These are phyloP conservation scores for Microdochium paspali DNA, from an alignment of 2,329 filamentous ascomycete genomes.

Conservation along the genomic window DNA sequence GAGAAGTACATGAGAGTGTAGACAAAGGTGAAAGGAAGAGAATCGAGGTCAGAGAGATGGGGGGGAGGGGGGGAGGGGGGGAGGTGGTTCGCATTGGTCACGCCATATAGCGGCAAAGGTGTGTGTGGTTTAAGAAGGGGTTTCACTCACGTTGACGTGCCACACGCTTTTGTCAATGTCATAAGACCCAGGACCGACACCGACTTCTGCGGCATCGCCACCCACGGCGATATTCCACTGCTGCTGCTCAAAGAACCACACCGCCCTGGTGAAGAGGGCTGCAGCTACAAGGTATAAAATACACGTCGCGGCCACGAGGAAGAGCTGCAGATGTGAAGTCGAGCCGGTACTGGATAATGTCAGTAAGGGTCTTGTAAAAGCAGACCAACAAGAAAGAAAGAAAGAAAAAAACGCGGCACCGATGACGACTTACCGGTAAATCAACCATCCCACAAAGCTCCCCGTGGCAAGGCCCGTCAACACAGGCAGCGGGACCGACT, in stretches of 20 bases:
- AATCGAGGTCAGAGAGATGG: background rate
- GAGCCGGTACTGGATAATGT: slow-evolving; percentile 37
- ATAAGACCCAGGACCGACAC: slow-evolving; percentile 61
- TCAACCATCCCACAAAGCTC: slow-evolving; percentile 55
- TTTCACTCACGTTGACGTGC: slow-evolving; percentile 62
- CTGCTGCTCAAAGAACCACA: slow-evolving; percentile 52
- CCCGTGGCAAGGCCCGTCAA: slow-evolving; percentile 64
- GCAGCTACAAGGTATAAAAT: slow-evolving; percentile 60
- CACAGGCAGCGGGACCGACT: slow-evolving; percentile 68
- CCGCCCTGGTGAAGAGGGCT: slow-evolving; percentile 52
- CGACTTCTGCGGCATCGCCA: slow-evolving; percentile 4
- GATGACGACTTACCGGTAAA: slow-evolving; percentile 59
- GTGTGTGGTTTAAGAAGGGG: background rate
- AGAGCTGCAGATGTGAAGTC: slow-evolving; percentile 49
- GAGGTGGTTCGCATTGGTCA: no score
- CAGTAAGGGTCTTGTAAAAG: background rate
- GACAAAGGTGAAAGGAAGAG: background rate
- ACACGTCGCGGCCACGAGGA: slow-evolving; percentile 56
- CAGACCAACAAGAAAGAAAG: background rate
- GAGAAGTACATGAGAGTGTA: background rate
- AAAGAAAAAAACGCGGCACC: background rate
- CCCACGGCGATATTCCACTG: slow-evolving; percentile 33
- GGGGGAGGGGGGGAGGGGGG: background rate
- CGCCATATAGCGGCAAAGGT: no score
- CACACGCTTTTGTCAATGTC: slow-evolving; percentile 71